phyloP scores from a whole-genome alignment of 2,329 filamentous ascomycete species.

The Myriosclerotinia curreyana region DNA sequence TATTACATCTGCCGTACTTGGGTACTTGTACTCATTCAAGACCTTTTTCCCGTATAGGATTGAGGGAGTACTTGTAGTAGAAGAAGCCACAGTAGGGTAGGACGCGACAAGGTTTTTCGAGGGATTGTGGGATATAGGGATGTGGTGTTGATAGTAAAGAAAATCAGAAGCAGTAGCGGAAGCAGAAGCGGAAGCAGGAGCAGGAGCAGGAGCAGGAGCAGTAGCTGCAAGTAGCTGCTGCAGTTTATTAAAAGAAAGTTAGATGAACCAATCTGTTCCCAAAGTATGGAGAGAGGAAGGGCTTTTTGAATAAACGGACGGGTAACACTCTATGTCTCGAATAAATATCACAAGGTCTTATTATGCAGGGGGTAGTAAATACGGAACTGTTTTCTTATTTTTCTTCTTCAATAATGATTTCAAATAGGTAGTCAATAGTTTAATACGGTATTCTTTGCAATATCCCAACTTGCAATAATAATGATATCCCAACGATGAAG shows the following conservation, averaged over 20 bases:
- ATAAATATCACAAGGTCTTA: constrained; percentile 27
- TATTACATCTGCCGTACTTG: constrained; percentile 16
- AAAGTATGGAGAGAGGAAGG: constrained; percentile 22
- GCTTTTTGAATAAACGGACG: constrained; percentile 16
- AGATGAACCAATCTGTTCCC: constrained; percentile 15
- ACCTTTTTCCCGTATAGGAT: neutral
- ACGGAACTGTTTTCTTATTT: constrained; percentile 16
- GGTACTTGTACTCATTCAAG: neutral
- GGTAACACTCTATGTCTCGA: constrained; percentile 30
- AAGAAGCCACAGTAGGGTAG: constrained; percentile 18
- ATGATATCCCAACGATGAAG: neutral
- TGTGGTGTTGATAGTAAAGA: constrained; percentile 13
- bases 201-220: too few species aligned
- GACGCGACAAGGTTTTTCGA: neutral
- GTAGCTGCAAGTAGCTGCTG: too few species aligned
- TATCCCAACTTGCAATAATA: too few species aligned
- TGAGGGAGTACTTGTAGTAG: too few species aligned
- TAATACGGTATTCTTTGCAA: neutral
- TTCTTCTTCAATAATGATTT: constrained; percentile 5
- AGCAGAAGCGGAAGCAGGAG: too few species aligned
- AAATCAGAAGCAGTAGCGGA: neutral
- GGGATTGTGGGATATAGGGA: neutral
- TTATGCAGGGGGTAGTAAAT: constrained; percentile 25
- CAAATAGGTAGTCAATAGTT: too few species aligned
- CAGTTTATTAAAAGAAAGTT: constrained; percentile 10